Conservation (phyloP, 2,329 filamentous ascomycete genomes). For the Apiospora kogelbergensis region DNA sequence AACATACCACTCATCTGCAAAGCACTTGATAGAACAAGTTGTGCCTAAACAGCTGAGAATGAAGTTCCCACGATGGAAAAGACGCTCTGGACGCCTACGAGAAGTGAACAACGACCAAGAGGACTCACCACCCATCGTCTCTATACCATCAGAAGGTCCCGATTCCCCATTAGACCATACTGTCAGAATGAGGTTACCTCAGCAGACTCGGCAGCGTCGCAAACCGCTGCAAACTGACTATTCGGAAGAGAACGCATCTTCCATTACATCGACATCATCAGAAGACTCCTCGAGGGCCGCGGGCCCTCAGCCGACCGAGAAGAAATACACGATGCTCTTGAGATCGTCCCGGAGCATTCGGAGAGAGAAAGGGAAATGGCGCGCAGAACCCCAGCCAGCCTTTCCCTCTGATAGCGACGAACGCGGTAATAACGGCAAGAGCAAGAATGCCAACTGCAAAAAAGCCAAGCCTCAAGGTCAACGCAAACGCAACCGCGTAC, state of each 20-base stretch:
- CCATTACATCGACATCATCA: not conserved
- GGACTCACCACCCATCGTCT: not conserved
- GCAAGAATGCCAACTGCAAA: not conserved
- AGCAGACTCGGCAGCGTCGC: not conserved
- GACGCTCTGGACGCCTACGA: not conserved
- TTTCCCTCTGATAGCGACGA: not conserved
- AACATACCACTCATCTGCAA: not conserved
- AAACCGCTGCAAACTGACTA: not conserved
- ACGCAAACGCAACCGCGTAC: not conserved
- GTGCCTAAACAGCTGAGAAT: not conserved
- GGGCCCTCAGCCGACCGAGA: not conserved
- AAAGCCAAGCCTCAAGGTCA: not conserved
- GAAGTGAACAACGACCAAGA: not conserved
- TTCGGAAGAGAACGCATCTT: not conserved
- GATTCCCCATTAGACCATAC: not conserved
- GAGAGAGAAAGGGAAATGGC: not conserved
- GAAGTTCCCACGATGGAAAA: not conserved
- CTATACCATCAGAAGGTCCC: not conserved
- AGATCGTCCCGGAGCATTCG: not conserved
- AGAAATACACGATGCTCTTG: not conserved
- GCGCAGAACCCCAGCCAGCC: not conserved
- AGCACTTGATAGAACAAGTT: not conserved
- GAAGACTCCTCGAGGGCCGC: not conserved
- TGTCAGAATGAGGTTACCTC: not conserved
- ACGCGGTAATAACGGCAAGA: not conserved